A percentile compares a stretch with the other conserved stretches of the same genome.
phyloP scores from a whole-genome alignment of 257 asterid genomes.

The Mitragyna speciosa region DNA sequence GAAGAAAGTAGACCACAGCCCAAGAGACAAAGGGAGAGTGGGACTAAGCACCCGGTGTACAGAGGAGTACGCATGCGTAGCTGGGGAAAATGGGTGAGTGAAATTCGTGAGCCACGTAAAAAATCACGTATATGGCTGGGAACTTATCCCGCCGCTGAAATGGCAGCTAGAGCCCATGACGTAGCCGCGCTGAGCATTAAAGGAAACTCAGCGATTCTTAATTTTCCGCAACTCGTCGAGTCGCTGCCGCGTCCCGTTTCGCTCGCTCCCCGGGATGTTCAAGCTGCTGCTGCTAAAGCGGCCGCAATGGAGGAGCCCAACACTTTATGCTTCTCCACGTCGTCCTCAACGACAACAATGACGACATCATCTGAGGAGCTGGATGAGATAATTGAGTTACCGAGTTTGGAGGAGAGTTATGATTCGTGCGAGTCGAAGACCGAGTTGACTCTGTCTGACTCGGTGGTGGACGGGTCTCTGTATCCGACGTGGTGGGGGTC shows the following conservation, averaged over 20 bases:
- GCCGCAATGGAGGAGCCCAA: conserved; percentile 34
- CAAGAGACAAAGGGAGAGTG: conserved; percentile 23
- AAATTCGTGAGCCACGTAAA: conserved; percentile 34
- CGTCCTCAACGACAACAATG: conserved; percentile 9
- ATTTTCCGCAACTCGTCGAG: conserved; percentile 29
- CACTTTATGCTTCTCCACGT: background rate
- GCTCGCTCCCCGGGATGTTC: conserved; percentile 28
- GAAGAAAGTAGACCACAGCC: background rate
- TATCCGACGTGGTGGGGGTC: conserved; percentile 58
- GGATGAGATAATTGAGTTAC: conserved; percentile 77
- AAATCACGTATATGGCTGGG: conserved; percentile 41
- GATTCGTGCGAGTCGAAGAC: conserved; percentile 39
- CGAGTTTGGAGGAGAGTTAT: conserved; percentile 60
- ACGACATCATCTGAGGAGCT: conserved; percentile 49
- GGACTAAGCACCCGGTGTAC: conserved; percentile 24
- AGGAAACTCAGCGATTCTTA: conserved; percentile 27
- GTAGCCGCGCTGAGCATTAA: conserved; percentile 32
- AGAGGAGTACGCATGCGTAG: conserved; percentile 38
- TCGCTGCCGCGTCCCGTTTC: conserved; percentile 32
- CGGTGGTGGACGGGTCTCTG: conserved; percentile 61
- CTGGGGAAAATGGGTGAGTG: conserved; percentile 43
- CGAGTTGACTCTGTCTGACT: conserved; percentile 49
- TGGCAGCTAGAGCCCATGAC: conserved; percentile 41
- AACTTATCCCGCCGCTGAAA: conserved; percentile 30
- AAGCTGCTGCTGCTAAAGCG: conserved; percentile 37